Conservation (phyloP, 169 alveolate genomes). For the Cystoisospora suis region DNA sequence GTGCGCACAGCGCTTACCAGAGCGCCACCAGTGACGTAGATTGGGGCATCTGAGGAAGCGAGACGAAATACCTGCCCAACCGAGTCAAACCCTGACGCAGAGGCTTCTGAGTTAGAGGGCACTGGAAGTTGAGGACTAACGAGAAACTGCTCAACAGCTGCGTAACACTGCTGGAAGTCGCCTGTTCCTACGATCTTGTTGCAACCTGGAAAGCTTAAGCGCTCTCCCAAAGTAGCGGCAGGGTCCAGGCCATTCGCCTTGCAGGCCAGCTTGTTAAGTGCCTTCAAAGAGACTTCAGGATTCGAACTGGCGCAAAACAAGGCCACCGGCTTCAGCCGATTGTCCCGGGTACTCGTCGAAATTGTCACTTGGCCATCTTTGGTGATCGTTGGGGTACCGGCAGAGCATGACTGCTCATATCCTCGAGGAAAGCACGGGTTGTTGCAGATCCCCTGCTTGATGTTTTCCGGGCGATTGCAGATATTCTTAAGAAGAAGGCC, state of each 20-base stretch:
- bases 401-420: constrained; percentile 32
- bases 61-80: constrained; percentile 14
- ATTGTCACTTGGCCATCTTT: not conserved
- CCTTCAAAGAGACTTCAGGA: not conserved
- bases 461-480: not conserved
- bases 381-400: constrained; percentile 2
- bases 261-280: not conserved
- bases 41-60: not conserved
- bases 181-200: constrained; percentile 26
- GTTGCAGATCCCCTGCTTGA: constrained; percentile 2
- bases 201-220: not conserved
- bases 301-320: constrained; percentile 17
- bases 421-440: constrained; percentile 50
- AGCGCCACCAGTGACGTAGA: constrained; percentile 23
- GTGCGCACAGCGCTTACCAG: not conserved
- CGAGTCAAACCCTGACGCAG: constrained; percentile 38
- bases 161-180: constrained; percentile 19
- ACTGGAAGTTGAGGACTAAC: constrained; percentile 35
- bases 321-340: constrained; percentile 40
- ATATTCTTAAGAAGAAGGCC: constrained; percentile 13
- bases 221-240: not conserved
- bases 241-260: constrained; percentile 9
- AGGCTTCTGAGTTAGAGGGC: constrained; percentile 43
- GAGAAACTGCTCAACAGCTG: not conserved
- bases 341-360: not conserved